Conservation (phyloP, 2,329 filamentous ascomycete species). For the Aspergillus fumigatiaffinis region DNA sequence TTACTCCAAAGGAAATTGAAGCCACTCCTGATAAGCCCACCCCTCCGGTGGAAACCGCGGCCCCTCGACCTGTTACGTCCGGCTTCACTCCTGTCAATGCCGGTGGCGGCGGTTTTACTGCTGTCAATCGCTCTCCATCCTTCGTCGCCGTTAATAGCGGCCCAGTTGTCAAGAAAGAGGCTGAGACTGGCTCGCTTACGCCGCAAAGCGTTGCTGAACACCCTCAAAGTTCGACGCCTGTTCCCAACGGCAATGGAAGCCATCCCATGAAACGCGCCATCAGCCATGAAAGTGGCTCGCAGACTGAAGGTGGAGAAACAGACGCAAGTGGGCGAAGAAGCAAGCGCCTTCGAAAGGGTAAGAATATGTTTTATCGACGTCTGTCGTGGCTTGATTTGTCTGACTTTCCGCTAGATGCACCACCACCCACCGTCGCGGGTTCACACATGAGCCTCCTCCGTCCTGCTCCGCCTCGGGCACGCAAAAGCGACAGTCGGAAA, state of each 20-base stretch:
- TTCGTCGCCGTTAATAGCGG: conserved; percentile 41
- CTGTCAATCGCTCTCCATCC: conserved; percentile 52
- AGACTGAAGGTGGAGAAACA: conserved; percentile 48
- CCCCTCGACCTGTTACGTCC: conserved; percentile 37
- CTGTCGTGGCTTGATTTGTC: neutral
- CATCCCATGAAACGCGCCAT: conserved; percentile 73
- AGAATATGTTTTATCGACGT: conserved; percentile 14
- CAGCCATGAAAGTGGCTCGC: conserved; percentile 52
- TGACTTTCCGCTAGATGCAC: conserved; percentile 35
- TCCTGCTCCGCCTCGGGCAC: conserved; percentile 62
- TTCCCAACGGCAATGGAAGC: conserved; percentile 48
- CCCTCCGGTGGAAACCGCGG: conserved; percentile 35
- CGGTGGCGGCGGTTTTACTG: conserved; percentile 51
- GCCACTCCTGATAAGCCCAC: conserved; percentile 31
- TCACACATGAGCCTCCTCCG: conserved; percentile 96
- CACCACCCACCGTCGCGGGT: conserved; percentile 73
- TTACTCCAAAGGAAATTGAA: conserved; percentile 47
- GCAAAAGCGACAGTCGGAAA: conserved; percentile 53
- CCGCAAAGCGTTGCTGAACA: conserved; percentile 62
- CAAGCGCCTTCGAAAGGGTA: conserved; percentile 88
- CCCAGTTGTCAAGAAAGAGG: conserved; percentile 48
- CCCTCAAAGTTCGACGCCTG: conserved; percentile 55
- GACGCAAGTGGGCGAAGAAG: conserved; percentile 73
- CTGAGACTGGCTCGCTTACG: conserved; percentile 55
- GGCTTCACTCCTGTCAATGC: conserved; percentile 73